These are phyloP conservation scores for Angomonas ambiguus DNA, from an alignment of 208 protist genomes.

Conservation along the genomic window DNA sequence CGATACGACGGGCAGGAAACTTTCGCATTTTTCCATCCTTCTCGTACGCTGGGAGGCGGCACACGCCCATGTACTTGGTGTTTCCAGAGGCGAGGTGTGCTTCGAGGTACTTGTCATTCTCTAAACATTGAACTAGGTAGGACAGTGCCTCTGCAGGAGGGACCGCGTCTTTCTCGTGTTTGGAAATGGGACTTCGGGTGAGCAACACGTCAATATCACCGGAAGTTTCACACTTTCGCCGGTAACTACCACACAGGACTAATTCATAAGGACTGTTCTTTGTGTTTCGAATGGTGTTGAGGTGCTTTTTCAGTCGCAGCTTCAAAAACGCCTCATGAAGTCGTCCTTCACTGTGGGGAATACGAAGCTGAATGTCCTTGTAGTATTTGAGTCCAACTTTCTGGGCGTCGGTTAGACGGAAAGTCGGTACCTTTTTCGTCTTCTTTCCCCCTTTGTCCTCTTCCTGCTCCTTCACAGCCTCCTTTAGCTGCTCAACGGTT, in stretches of 20 bases:
- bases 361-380: constrained; percentile 73
- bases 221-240: constrained; percentile 44
- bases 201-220: constrained; percentile 89
- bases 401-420: constrained; percentile 69
- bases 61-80: constrained; percentile 90
- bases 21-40: constrained; percentile 1
- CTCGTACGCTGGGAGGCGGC: constrained; percentile 41
- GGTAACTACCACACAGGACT: constrained; percentile 79
- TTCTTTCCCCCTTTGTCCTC: background rate
- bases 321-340: constrained; percentile 83
- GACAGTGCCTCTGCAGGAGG: constrained; percentile 42
- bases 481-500: constrained; percentile 56
- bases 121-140: constrained; percentile 50
- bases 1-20: constrained; percentile 70
- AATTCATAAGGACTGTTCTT: constrained; percentile 37
- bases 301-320: constrained; percentile 19
- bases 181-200: constrained; percentile 35
- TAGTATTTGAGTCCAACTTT: constrained; percentile 77
- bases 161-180: background rate
- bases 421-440: constrained; percentile 13
- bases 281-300: background rate
- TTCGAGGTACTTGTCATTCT: constrained; percentile 71
- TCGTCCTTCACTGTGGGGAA: constrained; percentile 74
- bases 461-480: constrained; percentile 31
- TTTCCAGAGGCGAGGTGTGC: constrained; percentile 72